phyloP scores from a whole-genome alignment of 257 asterid genomes.

The Gynochthodes officinalis region DNA sequence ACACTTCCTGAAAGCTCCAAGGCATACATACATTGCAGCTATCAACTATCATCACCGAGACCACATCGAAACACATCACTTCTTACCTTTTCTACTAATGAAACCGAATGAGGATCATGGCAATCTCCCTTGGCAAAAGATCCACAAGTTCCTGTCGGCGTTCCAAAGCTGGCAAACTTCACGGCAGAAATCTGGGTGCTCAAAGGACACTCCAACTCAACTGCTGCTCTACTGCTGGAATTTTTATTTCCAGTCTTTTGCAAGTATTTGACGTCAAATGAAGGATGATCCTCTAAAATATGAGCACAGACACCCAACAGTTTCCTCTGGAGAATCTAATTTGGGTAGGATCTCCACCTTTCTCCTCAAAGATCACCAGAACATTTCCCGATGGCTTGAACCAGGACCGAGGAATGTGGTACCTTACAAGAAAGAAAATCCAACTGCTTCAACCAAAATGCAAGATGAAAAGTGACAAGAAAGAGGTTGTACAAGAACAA shows the following conservation, averaged over 20 bases:
- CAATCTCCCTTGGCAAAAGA: slow-evolving; percentile 49
- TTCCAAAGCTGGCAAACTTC: slow-evolving; percentile 71
- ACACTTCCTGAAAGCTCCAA: background rate
- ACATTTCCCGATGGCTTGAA: slow-evolving; percentile 77
- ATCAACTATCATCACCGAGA: too few species aligned
- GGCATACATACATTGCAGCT: too few species aligned
- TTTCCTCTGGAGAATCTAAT: slow-evolving; percentile 57
- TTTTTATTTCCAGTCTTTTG: slow-evolving; percentile 27
- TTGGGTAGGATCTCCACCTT: slow-evolving; percentile 77
- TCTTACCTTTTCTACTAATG: slow-evolving; percentile 45
- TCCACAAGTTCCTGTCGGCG: slow-evolving; percentile 68
- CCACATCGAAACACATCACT: background rate
- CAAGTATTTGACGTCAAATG: slow-evolving; percentile 32
- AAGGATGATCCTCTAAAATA: slow-evolving; percentile 64
- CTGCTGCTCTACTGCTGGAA: slow-evolving; percentile 26
- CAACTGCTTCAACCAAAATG: slow-evolving; percentile 3
- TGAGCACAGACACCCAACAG: slow-evolving; percentile 46
- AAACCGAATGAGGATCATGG: slow-evolving; percentile 48
- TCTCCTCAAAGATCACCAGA: slow-evolving; percentile 81
- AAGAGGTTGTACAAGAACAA: background rate
- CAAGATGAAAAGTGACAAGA: background rate
- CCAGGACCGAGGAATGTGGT: slow-evolving; percentile 93
- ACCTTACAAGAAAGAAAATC: slow-evolving; percentile 44
- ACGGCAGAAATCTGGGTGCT: slow-evolving; percentile 41
- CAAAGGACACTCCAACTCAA: slow-evolving; percentile 49